Evolutionary conservation across 1,284 basidiomycete species (phyloP), one percentile per base, ranked within the genome.

Genomic region (Ustilago crameri): DNA sequence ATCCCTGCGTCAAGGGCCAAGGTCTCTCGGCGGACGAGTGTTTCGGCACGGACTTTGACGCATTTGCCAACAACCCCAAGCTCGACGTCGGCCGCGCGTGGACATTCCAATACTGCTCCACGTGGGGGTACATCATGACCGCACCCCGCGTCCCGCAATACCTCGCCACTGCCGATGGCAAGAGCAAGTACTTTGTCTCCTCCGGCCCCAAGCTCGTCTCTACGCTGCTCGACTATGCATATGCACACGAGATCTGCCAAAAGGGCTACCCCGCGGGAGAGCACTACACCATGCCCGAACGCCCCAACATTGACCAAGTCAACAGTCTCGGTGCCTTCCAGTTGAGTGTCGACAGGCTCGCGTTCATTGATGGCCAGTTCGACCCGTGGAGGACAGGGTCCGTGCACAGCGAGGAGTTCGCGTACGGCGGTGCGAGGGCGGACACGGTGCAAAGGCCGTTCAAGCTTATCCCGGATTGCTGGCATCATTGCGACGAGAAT

Each of bases 351-450:
- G 90, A 93, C 82, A 86, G 91, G 44, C 85, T 96, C 50, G 94
- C 93, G 0, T 89, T 95, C 75, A 91, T 96, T 67, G 91, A 93
- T 75, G 92, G 91, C 15, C 90, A 91, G 87, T 87, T 90, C 44
- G 77, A 95, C 84, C 93, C 94, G 3, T 96, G 93, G 93, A 87
- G 91, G 63, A 91, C 92, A 0, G 90, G 89, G 64, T 88, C 94
- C 1, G 92, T 93, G 0, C 92, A 95, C 80, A 91, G 90, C 67
- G 88, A 90, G 49, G 78, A 83, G 54, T 84, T 69, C 8, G 77
- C 76, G 2, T 88, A 91, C 51, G 93, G 93, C 0, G 84, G 86
- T 7, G 85, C 87, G 43, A 86, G 94, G 32, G 82, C 87, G 41
- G 92, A 93, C 83, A 92, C 92, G 0, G 83, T 90, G 14, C 75